These are phyloP conservation scores for Skeletonema potamos DNA, from an alignment of 108 stramenopile species.

Conservation along the genomic window DNA sequence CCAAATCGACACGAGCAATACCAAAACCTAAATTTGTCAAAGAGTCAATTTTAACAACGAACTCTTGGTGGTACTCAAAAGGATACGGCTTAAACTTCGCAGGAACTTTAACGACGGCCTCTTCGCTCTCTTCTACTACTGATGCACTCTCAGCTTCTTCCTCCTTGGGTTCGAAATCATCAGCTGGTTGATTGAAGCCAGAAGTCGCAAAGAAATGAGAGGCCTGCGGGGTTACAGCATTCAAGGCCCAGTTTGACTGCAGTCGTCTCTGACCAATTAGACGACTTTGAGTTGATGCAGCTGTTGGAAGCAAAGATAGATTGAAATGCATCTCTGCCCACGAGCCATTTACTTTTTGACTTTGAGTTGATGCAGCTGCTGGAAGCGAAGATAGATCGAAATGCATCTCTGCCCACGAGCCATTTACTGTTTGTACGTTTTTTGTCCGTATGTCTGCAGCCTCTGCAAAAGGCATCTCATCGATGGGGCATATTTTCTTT, in stretches of 20 bases:
- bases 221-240: background rate
- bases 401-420: background rate
- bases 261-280: background rate
- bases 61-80: conserved; percentile 55
- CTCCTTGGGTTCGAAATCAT: background rate
- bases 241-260: conserved; percentile 13
- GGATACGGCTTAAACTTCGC: conserved; percentile 48
- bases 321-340: background rate
- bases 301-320: background rate
- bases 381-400: background rate
- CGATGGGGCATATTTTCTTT: background rate
- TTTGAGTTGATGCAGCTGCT: background rate
- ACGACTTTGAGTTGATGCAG: background rate
- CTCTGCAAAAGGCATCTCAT: conserved; percentile 5
- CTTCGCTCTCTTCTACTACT: background rate
- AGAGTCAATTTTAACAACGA: conserved; percentile 53
- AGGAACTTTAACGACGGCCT: conserved; percentile 15
- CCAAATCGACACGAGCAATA: conserved; percentile 51
- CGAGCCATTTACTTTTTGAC: background rate
- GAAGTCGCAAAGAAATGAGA: background rate
- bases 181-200: background rate
- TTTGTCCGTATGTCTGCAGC: background rate
- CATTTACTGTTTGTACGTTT: background rate
- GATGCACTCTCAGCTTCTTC: background rate
- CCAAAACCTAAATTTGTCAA: conserved; percentile 86